Base-by-base conservation (phyloP, 2,329 filamentous ascomycete species). In the Neonectria ditissima region DNA sequence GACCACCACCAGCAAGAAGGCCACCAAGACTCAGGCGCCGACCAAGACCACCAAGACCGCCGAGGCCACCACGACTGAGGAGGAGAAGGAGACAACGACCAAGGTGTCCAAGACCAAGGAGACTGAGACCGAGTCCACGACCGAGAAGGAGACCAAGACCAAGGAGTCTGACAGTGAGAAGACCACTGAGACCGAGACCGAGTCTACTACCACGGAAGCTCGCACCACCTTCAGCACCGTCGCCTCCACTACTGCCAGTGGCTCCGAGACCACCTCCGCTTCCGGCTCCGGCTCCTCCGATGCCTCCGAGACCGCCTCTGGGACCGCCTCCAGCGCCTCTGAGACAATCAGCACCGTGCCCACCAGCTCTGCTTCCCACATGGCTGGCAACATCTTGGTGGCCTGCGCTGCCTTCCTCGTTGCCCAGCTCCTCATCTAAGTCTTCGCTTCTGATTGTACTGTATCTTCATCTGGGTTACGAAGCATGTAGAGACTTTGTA, bases 381-480 rank as follows among this genome's bases (percentile, higher is more conserved):
- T 71, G 62, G 64, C 75, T 34, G 72, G 72, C 59, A 73, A 67
- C 71, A 60, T 71, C 48, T 55, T 73, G 51, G 59, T 74, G 56
- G 76, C 73, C 32, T 73, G 73, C 32, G 75, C 67, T 14, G 75
- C 71, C 52, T 62, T 73, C 58, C 55, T 75, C 22, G 24, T 75
- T 30, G 75, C 74, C 43, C 76, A 77, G 70, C 66, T 78, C 51
- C 63, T 79, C 53, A 71, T 73, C 65, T 77, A 68, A 64, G 44
- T 50, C 52, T 70, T 71, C 59, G 58, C 52, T 74, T 72, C 65
- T 70, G 67, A 59, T 64, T 74, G 65, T 72, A 73, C 69, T 62
- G 64, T 65, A 70, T 66, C 57, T 69, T 69, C 43, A 59, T 67
- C 43, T 61, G 62, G 68, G 64, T 66, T 65, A 64, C 62, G 65